Evolutionary conservation across 257 asterid genomes (phyloP).

Genomic region (Plantago major): DNA sequence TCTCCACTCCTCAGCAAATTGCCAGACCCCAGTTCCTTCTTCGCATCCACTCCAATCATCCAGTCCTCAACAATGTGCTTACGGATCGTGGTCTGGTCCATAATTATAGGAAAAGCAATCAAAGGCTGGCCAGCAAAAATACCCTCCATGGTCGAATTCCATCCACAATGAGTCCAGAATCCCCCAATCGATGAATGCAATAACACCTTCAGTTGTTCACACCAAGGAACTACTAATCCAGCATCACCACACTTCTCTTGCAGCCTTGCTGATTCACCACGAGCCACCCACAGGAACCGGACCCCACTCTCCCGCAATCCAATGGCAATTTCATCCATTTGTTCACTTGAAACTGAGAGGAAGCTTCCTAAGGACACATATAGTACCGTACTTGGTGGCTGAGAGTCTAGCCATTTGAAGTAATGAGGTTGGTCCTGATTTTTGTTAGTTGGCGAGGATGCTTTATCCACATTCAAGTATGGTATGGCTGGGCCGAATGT

Average conservation of each 20-base stretch:
- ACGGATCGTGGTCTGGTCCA: conserved; percentile 49
- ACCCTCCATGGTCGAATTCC: conserved; percentile 64
- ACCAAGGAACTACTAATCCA: conserved; percentile 52
- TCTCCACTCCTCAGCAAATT: conserved; percentile 29
- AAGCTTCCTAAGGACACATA: conserved; percentile 71
- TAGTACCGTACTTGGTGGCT: conserved; percentile 51
- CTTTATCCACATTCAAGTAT: conserved; percentile 22
- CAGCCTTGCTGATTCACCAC: conserved; percentile 47
- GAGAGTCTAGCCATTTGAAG: conserved; percentile 54
- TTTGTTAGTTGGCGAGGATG: conserved; percentile 11
- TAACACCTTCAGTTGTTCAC: conserved; percentile 55
- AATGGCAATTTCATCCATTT: conserved; percentile 52
- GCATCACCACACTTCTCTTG: conserved; percentile 34
- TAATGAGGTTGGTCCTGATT: conserved; percentile 17
- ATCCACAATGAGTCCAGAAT: conserved; percentile 80
- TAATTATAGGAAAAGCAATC: conserved; percentile 46
- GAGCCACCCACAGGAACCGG: conserved; percentile 66
- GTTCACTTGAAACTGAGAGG: conserved; percentile 46
- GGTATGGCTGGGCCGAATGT: conserved; percentile 68
- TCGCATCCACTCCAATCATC: conserved; percentile 55
- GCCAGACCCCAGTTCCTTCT: conserved; percentile 24
- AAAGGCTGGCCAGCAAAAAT: conserved; percentile 51
- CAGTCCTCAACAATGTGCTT: conserved; percentile 62
- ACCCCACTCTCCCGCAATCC: conserved; percentile 54
- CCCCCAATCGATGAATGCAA: conserved; percentile 56